Evolutionary conservation across 1,139 yeast species (phyloP).

Genomic region (Saccharomyces uvarum): DNA sequence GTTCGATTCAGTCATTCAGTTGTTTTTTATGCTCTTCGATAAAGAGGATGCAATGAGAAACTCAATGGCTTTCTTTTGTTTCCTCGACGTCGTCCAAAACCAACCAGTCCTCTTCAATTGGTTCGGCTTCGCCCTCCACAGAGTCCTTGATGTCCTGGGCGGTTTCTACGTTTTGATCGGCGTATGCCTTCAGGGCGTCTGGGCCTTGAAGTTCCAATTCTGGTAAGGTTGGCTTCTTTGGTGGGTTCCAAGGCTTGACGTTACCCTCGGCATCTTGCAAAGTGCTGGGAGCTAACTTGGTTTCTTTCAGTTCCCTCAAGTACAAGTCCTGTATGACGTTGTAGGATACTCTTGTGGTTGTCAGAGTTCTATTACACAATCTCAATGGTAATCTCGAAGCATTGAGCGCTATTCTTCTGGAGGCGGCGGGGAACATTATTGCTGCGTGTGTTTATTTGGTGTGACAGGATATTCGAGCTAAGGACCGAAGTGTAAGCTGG

Average conservation of each 20-base stretch:
- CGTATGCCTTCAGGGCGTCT: conserved; percentile 70
- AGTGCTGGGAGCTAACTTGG: conserved; percentile 74
- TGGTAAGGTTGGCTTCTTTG: conserved; percentile 68
- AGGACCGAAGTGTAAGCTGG: not conserved
- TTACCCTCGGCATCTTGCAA: conserved; percentile 70
- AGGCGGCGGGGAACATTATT: not conserved
- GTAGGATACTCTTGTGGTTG: conserved; percentile 12
- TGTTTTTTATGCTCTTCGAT: not conserved
- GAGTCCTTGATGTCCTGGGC: conserved; percentile 21
- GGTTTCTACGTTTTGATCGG: conserved; percentile 68
- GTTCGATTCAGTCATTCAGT: not conserved
- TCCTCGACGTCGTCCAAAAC: conserved; percentile 53
- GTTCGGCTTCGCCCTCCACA: conserved; percentile 23
- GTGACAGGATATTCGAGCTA: not conserved
- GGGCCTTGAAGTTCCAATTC: conserved; percentile 49
- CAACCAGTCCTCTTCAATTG: conserved; percentile 66
- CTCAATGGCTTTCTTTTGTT: conserved; percentile 51
- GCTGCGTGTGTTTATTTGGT: not conserved
- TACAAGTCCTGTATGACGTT: conserved; percentile 78
- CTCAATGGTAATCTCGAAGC: not conserved
- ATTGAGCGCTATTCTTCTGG: not conserved
- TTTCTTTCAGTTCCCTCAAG: conserved; percentile 76
- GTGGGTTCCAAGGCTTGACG: conserved; percentile 75
- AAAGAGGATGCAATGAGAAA: not conserved
- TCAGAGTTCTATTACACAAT: not conserved